Evolutionary conservation across 208 protist genomes (phyloP), one percentile per base, ranked within the genome.

Genomic region (Kentomonas sorsogonicus): DNA sequence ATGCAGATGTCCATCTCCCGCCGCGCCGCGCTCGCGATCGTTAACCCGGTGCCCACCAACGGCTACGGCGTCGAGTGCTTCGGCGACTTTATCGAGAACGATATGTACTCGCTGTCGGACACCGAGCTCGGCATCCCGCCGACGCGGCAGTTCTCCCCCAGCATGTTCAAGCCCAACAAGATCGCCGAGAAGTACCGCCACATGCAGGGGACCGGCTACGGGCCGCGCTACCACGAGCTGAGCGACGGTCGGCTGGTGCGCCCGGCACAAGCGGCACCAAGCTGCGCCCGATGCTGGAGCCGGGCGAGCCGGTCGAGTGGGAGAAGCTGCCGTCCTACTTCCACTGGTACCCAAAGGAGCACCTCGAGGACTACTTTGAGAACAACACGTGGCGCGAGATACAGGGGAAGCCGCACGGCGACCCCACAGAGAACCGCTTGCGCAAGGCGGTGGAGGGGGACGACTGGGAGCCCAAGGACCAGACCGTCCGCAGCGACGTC

Each of bases 51-150:
- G 47, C 86, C 83, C 1, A 93, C 86, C 7, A 93, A 93, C 57
- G 65, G 74, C 57, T 93, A 91, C 68, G 83, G 83, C n/a, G 76
- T 86, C 13, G 86, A 93, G 67, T 93, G 86, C 70, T 93, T 93
- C 53, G 86, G 86, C 52, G 86, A 93, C 64, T 93, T 93, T 70
- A 65, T 93, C 20, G 83, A 93, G 48, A 93, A 93, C 61, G 86
- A 93, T 65, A 91, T 91, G 83, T 91, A 80, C 57, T 91, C 78
- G 7, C 61, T 91, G 16, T 93, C 86, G 36, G 86, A 93, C 56
- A 83, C 80, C 18, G 77, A 87, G 47, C 70, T 93, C 20, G 86
- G 86, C 23, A 83, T 93, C 52, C 80, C 81, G 9, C 77, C 86
- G 3, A 74, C 76, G 53, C 74, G 81, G 18, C 83, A 91, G 63